A percentile compares a stretch with the other conserved stretches of the same genome.
Evolutionary conservation across 2,329 filamentous ascomycete genomes (phyloP).

Genomic region (Fusarium keratoplasticum): DNA sequence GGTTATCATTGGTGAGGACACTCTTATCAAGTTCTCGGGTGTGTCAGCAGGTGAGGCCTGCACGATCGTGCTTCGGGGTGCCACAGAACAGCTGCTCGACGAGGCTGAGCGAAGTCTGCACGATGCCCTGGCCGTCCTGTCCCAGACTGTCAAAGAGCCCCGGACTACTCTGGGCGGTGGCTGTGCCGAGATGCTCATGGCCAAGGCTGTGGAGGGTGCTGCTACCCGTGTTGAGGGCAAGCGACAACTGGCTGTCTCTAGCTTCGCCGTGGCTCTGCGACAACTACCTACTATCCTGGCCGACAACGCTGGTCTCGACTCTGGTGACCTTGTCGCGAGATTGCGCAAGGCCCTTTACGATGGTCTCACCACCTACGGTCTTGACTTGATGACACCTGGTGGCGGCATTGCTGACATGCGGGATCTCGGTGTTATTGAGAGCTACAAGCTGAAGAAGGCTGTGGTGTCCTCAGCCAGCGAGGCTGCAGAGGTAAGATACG

Average conservation of each 20-base stretch:
- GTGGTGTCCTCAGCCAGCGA: conserved; percentile 97
- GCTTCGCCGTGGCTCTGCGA: conserved; percentile 88
- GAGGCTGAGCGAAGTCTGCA: conserved; percentile 97
- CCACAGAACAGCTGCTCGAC: conserved; percentile 95
- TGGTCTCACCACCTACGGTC: conserved; percentile 89
- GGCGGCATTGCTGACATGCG: conserved; percentile 97
- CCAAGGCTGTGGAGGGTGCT: conserved; percentile 94
- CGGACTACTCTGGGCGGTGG: conserved; percentile 94
- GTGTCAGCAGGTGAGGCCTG: conserved; percentile 94
- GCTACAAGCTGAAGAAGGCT: conserved; percentile 98
- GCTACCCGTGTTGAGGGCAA: conserved; percentile 96
- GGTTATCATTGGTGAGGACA: conserved; percentile 98
- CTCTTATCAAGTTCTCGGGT: conserved; percentile 95
- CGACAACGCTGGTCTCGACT: conserved; percentile 97
- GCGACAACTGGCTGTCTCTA: conserved; percentile 92
- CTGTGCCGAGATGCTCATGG: conserved; percentile 99
- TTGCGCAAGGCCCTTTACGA: conserved; percentile 95
- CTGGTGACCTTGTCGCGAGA: conserved; percentile 90
- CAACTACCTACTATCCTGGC: conserved; percentile 97
- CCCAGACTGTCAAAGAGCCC: conserved; percentile 95
- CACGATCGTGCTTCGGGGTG: conserved; percentile 95
- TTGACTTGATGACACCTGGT: conserved; percentile 89
- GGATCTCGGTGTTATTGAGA: conserved; percentile 94
- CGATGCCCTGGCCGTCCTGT: conserved; percentile 94
- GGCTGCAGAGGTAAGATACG: conserved; percentile 84